phyloP scores from a whole-genome alignment of 768 basidiomycete species.

The Pleurotus citrinopileatus region DNA sequence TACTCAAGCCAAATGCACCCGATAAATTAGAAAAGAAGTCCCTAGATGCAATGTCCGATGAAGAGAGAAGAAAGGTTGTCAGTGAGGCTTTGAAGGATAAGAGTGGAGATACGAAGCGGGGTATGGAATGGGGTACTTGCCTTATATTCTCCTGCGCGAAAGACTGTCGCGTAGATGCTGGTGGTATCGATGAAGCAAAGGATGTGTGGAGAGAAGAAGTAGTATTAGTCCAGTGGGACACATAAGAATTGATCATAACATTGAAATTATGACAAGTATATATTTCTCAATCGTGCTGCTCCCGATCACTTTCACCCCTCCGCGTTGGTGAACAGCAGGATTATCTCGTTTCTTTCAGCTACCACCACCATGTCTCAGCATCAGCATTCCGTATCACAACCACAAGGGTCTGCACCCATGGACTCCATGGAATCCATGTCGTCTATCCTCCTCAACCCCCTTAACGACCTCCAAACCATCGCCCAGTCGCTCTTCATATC shows the following conservation, averaged over 20 bases:
- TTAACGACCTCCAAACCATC: slow-evolving; percentile 59
- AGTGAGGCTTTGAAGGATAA: slow-evolving; percentile 50
- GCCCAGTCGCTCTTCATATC: slow-evolving; percentile 72
- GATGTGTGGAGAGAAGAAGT: slow-evolving; percentile 72
- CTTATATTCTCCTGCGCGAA: slow-evolving; percentile 84
- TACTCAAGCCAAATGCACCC: slow-evolving; percentile 36
- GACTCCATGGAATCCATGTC: not conserved
- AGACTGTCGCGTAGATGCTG: slow-evolving; percentile 63
- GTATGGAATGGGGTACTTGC: slow-evolving; percentile 96
- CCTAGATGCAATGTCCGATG: slow-evolving; percentile 49
- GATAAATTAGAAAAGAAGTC: slow-evolving; percentile 20
- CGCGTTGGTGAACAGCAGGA: too few species aligned
- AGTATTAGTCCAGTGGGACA: slow-evolving; percentile 77
- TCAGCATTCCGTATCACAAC: too few species aligned
- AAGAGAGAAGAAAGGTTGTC: slow-evolving; percentile 64
- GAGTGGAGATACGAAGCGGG: slow-evolving; percentile 40
- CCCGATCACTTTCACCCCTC: too few species aligned
- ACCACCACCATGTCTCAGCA: too few species aligned
- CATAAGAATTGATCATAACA: slow-evolving; percentile 22
- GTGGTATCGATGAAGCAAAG: slow-evolving; percentile 32
- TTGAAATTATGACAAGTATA: not conserved
- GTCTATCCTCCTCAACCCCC: slow-evolving; percentile 28
- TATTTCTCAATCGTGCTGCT: too few species aligned
- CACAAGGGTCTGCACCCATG: too few species aligned
- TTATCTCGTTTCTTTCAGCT: too few species aligned